Conservation (phyloP, 2,329 filamentous ascomycete species). For the Colletotrichum siamense region DNA sequence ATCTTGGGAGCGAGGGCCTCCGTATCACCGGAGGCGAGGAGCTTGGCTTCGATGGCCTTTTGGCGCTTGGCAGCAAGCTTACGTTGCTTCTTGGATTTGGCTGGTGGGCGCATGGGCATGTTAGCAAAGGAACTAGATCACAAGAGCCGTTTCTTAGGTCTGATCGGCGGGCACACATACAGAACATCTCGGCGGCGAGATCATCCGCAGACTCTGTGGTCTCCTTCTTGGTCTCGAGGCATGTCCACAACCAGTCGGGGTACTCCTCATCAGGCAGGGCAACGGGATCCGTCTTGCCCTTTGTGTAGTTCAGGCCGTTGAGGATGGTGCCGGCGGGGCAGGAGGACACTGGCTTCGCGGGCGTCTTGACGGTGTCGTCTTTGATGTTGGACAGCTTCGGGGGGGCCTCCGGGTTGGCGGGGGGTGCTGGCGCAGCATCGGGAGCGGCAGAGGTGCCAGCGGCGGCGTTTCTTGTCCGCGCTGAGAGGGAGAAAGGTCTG, state of each 20-base stretch:
- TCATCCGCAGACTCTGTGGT: slow-evolving; percentile 52
- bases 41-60: slow-evolving; percentile 59
- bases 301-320: slow-evolving; percentile 78
- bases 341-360: slow-evolving; percentile 46
- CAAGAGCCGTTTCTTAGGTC: background rate
- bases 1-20: slow-evolving; percentile 71
- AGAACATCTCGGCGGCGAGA: slow-evolving; percentile 76
- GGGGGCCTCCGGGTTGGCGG: slow-evolving; percentile 35
- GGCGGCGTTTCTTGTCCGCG: slow-evolving; percentile 20
- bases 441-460: slow-evolving; percentile 10
- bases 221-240: slow-evolving; percentile 68
- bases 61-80: slow-evolving; percentile 71
- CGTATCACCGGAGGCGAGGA: slow-evolving; percentile 70
- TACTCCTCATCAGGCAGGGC: slow-evolving; percentile 79
- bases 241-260: slow-evolving; percentile 80
- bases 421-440: slow-evolving; percentile 30
- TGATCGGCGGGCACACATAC: slow-evolving; percentile 54
- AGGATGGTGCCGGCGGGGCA: slow-evolving; percentile 74
- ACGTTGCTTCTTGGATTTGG: slow-evolving; percentile 86
- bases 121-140: background rate
- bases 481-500: slow-evolving; percentile 46
- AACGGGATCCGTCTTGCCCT: slow-evolving; percentile 74
- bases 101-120: slow-evolving; percentile 42
- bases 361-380: slow-evolving; percentile 30
- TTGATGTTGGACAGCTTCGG: slow-evolving; percentile 37